Evolutionary conservation across 2,329 filamentous ascomycete species (phyloP), one percentile per base, ranked within the genome.

Genomic region (Scedosporium minutisporum): DNA sequence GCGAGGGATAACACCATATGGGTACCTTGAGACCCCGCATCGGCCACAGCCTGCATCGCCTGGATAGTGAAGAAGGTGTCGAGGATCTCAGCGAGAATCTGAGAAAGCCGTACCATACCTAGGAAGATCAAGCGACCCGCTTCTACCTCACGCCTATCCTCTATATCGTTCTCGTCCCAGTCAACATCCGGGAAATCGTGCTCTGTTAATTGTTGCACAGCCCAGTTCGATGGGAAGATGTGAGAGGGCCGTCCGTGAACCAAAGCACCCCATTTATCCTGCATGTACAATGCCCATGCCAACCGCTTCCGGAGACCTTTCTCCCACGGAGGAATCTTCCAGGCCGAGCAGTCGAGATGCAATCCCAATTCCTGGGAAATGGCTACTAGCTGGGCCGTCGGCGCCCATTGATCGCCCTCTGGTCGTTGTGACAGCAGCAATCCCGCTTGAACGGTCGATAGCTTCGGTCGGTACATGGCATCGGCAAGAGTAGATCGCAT

Each of bases 231-330:
- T 21, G 78, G 73, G 66, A 84, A 82, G 48, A 86, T 83, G 67
- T 96, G 91, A 4, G 91, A 95, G 0, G 91, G 92, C 10, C 91
- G 87, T 57, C 91, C 91, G 69, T 96, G 90, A 25, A 95, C 87
- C 21, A 96, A 79, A 1, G 91, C 87, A 16, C 89, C 90, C 92
- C 92, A 96, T 74, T 83, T 96, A 74, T 97, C 93, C 75, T 96
- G 91, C 88, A 96, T 93, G 72, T 95, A 96, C 60, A 96, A 75
- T 2, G 90, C 92, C 92, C 93, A 96, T 1, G 91, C 91, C 51
- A 96, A 82, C 58, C 93, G 85, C 72, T 93, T 95, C 65, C 93
- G 83, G 64, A 96, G 74, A 0, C 91, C 89, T 68, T 89, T 88
- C 73, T 96, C 92, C 91, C 92, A 96, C 0, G 82, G 81, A 29